Conservation (phyloP, 1,139 yeast genomes). For the Candida sp. region DNA sequence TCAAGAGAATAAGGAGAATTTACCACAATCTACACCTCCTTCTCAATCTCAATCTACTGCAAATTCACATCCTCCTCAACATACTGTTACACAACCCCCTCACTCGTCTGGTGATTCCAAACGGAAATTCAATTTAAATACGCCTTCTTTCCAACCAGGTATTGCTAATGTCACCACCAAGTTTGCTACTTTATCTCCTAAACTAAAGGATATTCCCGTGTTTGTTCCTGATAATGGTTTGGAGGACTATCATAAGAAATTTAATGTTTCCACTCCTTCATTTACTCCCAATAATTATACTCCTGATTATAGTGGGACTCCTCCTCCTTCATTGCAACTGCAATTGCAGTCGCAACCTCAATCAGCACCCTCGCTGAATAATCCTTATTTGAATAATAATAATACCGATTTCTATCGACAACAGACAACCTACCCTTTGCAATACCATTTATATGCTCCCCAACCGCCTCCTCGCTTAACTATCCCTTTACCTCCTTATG, state of each 20-base stretch:
- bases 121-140: constrained; percentile 56
- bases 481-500: constrained; percentile 61
- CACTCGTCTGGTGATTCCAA: constrained; percentile 12
- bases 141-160: constrained; percentile 65
- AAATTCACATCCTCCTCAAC: constrained; percentile 3
- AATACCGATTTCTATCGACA: constrained; percentile 15
- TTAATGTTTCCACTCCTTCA: constrained; percentile 31
- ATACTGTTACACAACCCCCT: neutral
- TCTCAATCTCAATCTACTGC: neutral
- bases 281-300: constrained; percentile 23
- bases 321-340: constrained; percentile 2
- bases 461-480: constrained; percentile 73
- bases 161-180: constrained; percentile 28
- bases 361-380: constrained; percentile 1
- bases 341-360: constrained; percentile 2
- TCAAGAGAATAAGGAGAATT: neutral
- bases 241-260: constrained; percentile 16
- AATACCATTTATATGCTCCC: constrained; percentile 90
- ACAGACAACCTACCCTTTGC: constrained; percentile 53
- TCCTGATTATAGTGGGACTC: constrained; percentile 6
- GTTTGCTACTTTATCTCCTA: constrained; percentile 50
- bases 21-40: constrained; percentile 6
- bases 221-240: constrained; percentile 29
- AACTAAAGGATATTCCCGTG: constrained; percentile 51
- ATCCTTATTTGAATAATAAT: constrained; percentile 7